A percentile compares a stretch with the other conserved stretches of the same genome.
phyloP scores from a whole-genome alignment of 352 stramenopile genomes.

The Blastocystis hominis region DNA sequence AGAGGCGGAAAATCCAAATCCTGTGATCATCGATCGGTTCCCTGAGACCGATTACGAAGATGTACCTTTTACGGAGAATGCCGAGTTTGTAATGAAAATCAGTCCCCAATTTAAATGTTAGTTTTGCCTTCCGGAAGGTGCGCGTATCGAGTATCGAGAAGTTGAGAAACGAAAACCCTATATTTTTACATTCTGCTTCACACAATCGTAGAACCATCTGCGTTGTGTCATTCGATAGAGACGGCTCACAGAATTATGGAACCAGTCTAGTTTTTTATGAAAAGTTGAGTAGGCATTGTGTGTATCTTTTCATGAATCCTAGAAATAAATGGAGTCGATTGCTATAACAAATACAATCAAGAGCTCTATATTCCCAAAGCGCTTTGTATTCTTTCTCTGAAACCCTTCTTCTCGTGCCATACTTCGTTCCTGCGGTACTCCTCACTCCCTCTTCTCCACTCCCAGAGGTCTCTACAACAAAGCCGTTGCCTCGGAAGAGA shows the following conservation, averaged over 20 bases:
- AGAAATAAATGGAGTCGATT: conserved; percentile 43
- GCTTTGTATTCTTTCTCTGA: conserved; percentile 39
- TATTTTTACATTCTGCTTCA: conserved; percentile 53
- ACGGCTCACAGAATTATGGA: conserved; percentile 35
- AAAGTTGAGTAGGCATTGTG: not conserved
- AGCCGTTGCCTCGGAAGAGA: not conserved
- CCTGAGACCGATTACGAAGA: conserved; percentile 21
- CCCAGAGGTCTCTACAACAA: conserved; percentile 29
- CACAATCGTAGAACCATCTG: not conserved
- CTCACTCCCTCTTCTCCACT: not conserved
- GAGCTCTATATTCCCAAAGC: conserved; percentile 51
- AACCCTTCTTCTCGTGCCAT: conserved; percentile 50
- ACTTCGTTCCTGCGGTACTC: not conserved
- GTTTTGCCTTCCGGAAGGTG: conserved; percentile 41
- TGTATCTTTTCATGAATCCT: not conserved
- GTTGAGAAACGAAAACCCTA: conserved; percentile 22
- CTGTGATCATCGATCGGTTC: conserved; percentile 13
- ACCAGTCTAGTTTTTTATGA: conserved; percentile 50
- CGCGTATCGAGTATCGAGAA: conserved; percentile 31
- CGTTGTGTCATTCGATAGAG: not conserved
- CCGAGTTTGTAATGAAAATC: not conserved
- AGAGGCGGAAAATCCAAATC: conserved; percentile 34
- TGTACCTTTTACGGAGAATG: conserved; percentile 56
- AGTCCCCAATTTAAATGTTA: not conserved
- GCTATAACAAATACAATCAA: conserved; percentile 54